Conservation (phyloP, 768 basidiomycete genomes). For the Hypholoma fasciculare region DNA sequence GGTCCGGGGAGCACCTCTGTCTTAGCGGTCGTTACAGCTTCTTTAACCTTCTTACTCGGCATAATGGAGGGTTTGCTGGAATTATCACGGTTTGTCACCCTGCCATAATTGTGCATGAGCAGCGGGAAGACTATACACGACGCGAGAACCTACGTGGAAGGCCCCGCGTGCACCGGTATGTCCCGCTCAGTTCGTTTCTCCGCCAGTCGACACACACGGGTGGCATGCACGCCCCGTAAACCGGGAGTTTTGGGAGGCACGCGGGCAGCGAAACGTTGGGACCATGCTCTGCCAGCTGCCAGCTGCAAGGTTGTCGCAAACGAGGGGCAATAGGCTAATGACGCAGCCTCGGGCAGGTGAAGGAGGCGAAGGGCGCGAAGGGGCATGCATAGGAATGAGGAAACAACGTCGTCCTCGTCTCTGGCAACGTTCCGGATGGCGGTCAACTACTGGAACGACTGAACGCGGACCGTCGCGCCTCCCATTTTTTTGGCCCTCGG, state of each 20-base stretch:
- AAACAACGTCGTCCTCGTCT: constrained; percentile 3
- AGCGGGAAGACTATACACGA: neutral
- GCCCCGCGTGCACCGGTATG: constrained; percentile 2
- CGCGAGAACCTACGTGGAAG: constrained; percentile 10
- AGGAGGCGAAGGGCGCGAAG: constrained; percentile 40
- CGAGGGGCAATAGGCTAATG: constrained; percentile 20
- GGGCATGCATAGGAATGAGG: constrained; percentile 49
- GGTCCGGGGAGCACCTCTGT: neutral
- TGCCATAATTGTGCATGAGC: neutral
- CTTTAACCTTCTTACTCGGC: neutral
- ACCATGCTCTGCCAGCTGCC: constrained; percentile 53
- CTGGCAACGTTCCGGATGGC: neutral
- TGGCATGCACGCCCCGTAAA: constrained; percentile 7
- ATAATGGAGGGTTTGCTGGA: neutral
- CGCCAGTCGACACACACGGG: constrained; percentile 3
- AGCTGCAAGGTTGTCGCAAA: constrained; percentile 44
- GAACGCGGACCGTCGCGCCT: neutral
- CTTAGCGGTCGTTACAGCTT: neutral
- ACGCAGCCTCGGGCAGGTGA: constrained; percentile 17
- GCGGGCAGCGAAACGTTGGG: constrained; percentile 20
- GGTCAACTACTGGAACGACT: neutral
- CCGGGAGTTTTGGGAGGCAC: constrained; percentile 3
- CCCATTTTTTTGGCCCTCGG: neutral
- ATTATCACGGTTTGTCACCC: neutral
- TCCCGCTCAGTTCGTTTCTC: constrained; percentile 8